A percentile compares a stretch with the other conserved stretches of the same genome.
phyloP scores from a whole-genome alignment of 1,284 basidiomycete genomes.

The Mycosarcoma maydis region DNA sequence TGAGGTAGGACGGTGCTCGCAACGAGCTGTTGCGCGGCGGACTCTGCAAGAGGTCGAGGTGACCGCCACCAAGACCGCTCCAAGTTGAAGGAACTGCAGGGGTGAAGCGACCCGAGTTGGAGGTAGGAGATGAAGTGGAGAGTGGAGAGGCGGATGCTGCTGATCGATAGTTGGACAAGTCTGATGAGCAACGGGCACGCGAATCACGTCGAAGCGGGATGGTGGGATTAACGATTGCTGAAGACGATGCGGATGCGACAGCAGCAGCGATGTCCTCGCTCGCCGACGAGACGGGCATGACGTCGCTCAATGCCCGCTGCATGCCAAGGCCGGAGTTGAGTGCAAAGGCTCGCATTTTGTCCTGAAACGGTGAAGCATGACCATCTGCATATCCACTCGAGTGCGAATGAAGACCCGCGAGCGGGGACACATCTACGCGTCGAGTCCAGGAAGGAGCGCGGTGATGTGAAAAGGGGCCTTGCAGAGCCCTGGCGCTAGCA shows the following conservation, averaged over 20 bases:
- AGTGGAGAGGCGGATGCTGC: constrained; percentile 8
- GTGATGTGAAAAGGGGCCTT: constrained; percentile 50
- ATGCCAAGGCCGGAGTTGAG: constrained; percentile 6
- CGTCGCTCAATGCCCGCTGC: constrained; percentile 32
- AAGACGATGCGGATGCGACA: constrained; percentile 8
- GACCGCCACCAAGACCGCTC: constrained; percentile 1
- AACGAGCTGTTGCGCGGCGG: constrained; percentile 28
- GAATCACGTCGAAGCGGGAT: constrained; percentile 39
- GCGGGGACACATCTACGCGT: constrained; percentile 19
- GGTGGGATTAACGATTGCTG: not conserved
- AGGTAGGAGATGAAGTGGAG: constrained; percentile 13
- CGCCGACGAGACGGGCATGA: constrained; percentile 19
- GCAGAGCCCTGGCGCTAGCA: constrained; percentile 14
- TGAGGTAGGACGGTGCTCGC: constrained; percentile 7
- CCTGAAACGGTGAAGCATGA: not conserved
- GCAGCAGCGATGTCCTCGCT: constrained; percentile 8
- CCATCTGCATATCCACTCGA: not conserved
- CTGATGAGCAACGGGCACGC: constrained; percentile 36
- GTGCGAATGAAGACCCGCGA: constrained; percentile 4
- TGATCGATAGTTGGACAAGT: constrained; percentile 15
- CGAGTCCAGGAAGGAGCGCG: constrained; percentile 49
- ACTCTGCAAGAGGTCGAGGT: constrained; percentile 19
- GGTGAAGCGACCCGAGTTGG: constrained; percentile 13
- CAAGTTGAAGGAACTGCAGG: constrained; percentile 1
- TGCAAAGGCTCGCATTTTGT: constrained; percentile 9